These are phyloP conservation scores for Botrytis paeoniae DNA, from an alignment of 2,329 filamentous ascomycete genomes.

Conservation along the genomic window DNA sequence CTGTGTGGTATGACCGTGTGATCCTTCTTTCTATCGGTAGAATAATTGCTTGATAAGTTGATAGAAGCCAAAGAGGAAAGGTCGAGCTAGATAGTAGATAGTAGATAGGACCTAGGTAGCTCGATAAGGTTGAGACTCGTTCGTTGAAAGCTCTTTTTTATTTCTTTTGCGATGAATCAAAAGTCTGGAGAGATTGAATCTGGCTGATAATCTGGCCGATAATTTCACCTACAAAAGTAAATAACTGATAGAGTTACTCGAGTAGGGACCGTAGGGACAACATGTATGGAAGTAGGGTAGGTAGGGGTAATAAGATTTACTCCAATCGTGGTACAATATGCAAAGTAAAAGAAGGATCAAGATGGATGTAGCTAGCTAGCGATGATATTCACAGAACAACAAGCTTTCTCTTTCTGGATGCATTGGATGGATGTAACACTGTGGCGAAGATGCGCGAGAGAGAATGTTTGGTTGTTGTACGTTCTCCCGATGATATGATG, in stretches of 20 bases:
- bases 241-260: neutral
- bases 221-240: neutral
- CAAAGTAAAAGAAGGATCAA: neutral
- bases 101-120: neutral
- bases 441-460: neutral
- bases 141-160: neutral
- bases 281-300: neutral
- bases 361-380: neutral
- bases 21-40: neutral
- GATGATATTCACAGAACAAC: slow-evolving; percentile 14
- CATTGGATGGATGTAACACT: neutral
- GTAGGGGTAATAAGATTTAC: neutral
- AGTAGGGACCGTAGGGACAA: neutral
- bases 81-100: neutral
- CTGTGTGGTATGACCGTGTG: slow-evolving; percentile 2
- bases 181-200: neutral
- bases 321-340: neutral
- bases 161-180: neutral
- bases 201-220: neutral
- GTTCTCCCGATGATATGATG: neutral
- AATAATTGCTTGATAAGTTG: neutral
- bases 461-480: neutral
- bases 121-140: neutral
- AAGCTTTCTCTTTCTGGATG: neutral
- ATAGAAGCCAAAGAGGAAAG: neutral